Percentiles rank a stretch among this genome's conserved stretches.
phyloP scores from a whole-genome alignment of 768 basidiomycete species.

The Fistulinella prunicolor region DNA sequence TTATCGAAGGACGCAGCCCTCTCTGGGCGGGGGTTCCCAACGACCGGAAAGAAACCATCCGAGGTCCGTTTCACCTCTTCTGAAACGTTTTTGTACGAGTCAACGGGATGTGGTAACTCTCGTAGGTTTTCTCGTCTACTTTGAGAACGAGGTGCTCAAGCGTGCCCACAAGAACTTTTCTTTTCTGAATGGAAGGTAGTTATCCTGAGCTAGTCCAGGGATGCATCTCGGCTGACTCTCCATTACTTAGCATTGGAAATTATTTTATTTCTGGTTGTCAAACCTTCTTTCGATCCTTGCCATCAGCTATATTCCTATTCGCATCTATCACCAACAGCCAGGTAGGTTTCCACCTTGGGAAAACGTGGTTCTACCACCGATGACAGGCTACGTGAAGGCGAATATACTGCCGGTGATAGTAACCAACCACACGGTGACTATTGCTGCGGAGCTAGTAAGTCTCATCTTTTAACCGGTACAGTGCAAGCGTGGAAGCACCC shows the following conservation, averaged over 20 bases:
- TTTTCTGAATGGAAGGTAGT: slow-evolving; percentile 83
- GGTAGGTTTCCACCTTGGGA: slow-evolving; percentile 25
- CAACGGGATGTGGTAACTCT: slow-evolving; percentile 1
- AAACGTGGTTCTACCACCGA: slow-evolving; percentile 6
- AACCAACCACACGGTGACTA: slow-evolving; percentile 94
- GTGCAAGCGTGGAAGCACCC: slow-evolving; percentile 11
- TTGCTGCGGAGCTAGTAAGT: slow-evolving; percentile 80
- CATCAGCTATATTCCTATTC: slow-evolving; percentile 92
- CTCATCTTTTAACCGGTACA: slow-evolving; percentile 50
- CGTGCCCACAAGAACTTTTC: slow-evolving; percentile 93
- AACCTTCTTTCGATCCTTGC: slow-evolving; percentile 87
- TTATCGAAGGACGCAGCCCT: slow-evolving; percentile 80
- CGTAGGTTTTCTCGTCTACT: slow-evolving; percentile 87
- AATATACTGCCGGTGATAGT: slow-evolving; percentile 88
- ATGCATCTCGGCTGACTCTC: background rate
- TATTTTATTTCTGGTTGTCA: slow-evolving; percentile 89
- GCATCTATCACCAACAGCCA: slow-evolving; percentile 86
- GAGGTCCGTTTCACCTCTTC: slow-evolving; percentile 49
- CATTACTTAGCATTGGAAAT: slow-evolving; percentile 67
- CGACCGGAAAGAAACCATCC: slow-evolving; percentile 88
- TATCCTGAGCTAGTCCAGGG: slow-evolving; percentile 6
- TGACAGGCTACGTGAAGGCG: slow-evolving; percentile 40
- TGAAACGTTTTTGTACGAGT: background rate
- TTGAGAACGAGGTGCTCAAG: slow-evolving; percentile 83
- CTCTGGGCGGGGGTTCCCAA: slow-evolving; percentile 86